These are phyloP conservation scores for Zymoseptoria ardabiliae DNA, from an alignment of 2,329 filamentous ascomycete genomes.

Conservation along the genomic window DNA sequence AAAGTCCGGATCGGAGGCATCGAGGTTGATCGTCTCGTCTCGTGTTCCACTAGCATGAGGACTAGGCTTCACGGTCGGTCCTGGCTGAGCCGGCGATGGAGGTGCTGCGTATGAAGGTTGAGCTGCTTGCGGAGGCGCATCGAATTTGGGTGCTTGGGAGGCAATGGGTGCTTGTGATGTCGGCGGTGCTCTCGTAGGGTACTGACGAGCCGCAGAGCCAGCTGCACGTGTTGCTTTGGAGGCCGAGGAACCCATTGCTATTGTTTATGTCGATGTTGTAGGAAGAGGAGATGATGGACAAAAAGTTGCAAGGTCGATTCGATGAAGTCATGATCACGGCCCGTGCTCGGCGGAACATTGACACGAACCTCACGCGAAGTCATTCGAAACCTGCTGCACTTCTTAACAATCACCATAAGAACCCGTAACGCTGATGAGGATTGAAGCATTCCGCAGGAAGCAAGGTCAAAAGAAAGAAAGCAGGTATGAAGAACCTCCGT, in stretches of 20 bases:
- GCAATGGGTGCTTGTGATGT: conserved; percentile 19
- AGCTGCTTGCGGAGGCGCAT: conserved; percentile 17
- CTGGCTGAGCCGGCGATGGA: conserved; percentile 26
- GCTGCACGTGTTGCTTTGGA: conserved; percentile 50
- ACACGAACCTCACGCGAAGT: neutral
- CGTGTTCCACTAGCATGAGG: conserved; percentile 32
- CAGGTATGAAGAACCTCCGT: too few relatives aligned
- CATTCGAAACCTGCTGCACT: neutral
- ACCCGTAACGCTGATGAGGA: too few relatives aligned
- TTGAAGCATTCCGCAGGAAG: too few relatives aligned
- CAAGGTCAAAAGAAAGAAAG: too few relatives aligned
- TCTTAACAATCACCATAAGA: neutral
- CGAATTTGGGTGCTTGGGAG: conserved; percentile 21
- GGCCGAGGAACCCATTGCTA: conserved; percentile 49
- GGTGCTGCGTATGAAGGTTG: conserved; percentile 9
- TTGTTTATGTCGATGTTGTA: neutral
- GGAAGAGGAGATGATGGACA: neutral
- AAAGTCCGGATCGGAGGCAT: conserved; percentile 57
- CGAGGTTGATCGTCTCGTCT: conserved; percentile 49
- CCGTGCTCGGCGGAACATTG: neutral
- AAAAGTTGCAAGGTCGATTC: neutral
- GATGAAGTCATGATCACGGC: conserved; percentile 1
- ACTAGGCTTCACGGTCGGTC: conserved; percentile 36
- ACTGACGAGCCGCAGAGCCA: conserved; percentile 47
- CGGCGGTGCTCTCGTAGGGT: conserved; percentile 40